phyloP scores from a whole-genome alignment of 768 basidiomycete genomes.

The Psilocybe tampanensis region DNA sequence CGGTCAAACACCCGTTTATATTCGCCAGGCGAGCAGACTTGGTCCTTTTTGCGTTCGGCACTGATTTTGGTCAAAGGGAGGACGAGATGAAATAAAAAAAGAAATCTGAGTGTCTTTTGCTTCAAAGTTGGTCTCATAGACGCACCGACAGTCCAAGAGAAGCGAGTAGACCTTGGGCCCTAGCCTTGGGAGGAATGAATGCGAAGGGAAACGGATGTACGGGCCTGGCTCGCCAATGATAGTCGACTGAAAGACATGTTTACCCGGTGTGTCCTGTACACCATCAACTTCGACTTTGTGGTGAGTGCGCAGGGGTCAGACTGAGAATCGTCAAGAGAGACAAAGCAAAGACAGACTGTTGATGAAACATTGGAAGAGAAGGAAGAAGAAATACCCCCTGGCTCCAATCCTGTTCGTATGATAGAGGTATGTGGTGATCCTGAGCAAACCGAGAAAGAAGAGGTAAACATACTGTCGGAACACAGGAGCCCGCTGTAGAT shows the following conservation, averaged over 20 bases:
- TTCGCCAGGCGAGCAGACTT: constrained; percentile 74
- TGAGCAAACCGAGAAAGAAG: background rate
- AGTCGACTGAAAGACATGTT: constrained; percentile 68
- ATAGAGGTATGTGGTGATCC: background rate
- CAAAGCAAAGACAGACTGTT: constrained; percentile 47
- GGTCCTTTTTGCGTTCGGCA: constrained; percentile 81
- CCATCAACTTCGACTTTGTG: constrained; percentile 73
- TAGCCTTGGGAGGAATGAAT: constrained; percentile 79
- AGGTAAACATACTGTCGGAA: constrained; percentile 58
- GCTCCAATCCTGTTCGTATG: constrained; percentile 73
- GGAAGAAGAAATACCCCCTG: constrained; percentile 88
- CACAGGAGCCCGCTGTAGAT: constrained; percentile 70
- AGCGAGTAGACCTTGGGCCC: constrained; percentile 79
- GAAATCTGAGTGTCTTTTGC: background rate
- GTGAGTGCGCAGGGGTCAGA: background rate
- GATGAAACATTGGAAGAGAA: constrained; percentile 93
- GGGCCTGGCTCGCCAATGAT: constrained; percentile 79
- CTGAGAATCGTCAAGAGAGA: background rate
- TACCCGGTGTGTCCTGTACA: constrained; percentile 55
- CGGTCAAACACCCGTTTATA: constrained; percentile 76
- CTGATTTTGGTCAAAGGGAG: constrained; percentile 37
- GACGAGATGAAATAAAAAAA: background rate
- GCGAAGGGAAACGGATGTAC: constrained; percentile 78
- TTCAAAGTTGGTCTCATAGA: constrained; percentile 5
- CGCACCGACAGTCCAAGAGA: constrained; percentile 80